A percentile compares a stretch with the other conserved stretches of the same genome.
phyloP scores from a whole-genome alignment of 257 asterid species.

The Solanum megistacrolobum region DNA sequence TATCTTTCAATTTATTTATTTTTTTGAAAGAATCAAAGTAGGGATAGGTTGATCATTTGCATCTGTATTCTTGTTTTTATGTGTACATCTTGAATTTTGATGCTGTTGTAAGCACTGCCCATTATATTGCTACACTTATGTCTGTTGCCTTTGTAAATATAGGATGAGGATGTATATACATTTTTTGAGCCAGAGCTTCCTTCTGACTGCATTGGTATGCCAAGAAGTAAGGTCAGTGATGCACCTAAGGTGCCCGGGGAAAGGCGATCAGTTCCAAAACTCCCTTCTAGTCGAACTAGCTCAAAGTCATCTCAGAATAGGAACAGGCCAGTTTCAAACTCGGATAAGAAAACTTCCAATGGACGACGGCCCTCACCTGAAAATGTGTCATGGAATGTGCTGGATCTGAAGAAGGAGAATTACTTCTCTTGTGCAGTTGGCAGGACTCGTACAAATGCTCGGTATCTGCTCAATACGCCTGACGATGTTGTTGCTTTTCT shows the following conservation, averaged over 20 bases:
- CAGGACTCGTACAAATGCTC: slow-evolving; percentile 67
- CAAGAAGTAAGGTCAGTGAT: slow-evolving; percentile 40
- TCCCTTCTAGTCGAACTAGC: slow-evolving; percentile 28
- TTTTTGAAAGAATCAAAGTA: background rate
- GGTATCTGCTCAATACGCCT: slow-evolving; percentile 53
- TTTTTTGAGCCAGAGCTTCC: slow-evolving; percentile 97
- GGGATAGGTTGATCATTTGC: background rate
- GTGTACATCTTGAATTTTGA: background rate
- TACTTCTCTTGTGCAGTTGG: slow-evolving; percentile 93
- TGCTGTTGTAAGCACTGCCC: background rate
- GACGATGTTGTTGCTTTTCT: slow-evolving; percentile 62
- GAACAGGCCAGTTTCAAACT: slow-evolving; percentile 15
- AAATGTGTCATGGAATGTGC: slow-evolving; percentile 63
- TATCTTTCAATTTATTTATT: background rate
- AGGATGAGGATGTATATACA: slow-evolving; percentile 91
- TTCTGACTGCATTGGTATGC: slow-evolving; percentile 27
- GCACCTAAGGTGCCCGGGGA: slow-evolving; percentile 28
- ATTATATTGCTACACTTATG: background rate
- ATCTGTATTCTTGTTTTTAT: background rate
- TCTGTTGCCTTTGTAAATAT: background rate
- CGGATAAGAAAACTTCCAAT: slow-evolving; percentile 25
- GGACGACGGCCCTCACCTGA: slow-evolving; percentile 32
- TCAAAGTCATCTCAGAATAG: slow-evolving; percentile 30
- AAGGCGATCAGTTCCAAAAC: slow-evolving; percentile 30
- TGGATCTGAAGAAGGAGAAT: slow-evolving; percentile 87